Percentiles rank a stretch among this genome's conserved stretches.
phyloP scores from a whole-genome alignment of 805 yeast species.

The Candida ascalaphidarum region DNA sequence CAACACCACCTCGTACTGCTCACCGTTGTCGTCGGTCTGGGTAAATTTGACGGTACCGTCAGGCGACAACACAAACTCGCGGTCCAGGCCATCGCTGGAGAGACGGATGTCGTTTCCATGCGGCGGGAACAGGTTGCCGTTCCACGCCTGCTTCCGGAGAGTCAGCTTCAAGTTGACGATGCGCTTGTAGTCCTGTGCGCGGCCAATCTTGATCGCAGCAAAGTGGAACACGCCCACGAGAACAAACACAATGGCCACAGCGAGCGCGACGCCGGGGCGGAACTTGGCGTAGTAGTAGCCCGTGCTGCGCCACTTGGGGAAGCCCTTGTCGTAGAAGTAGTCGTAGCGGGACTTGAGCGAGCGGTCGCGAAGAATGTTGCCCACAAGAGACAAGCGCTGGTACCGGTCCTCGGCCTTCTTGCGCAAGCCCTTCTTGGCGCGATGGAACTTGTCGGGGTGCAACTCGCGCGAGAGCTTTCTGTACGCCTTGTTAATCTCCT shows the following conservation, averaged over 20 bases:
- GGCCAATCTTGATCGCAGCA: slow-evolving; percentile 43
- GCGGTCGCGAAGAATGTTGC: slow-evolving; percentile 56
- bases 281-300: slow-evolving; percentile 58
- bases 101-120: no score
- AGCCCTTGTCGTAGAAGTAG: slow-evolving; percentile 73
- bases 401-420: slow-evolving; percentile 60
- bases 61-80: slow-evolving; percentile 45
- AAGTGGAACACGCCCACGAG: slow-evolving; percentile 53
- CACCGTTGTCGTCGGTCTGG: slow-evolving; percentile 30
- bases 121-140: slow-evolving; percentile 39
- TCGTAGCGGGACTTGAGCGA: slow-evolving; percentile 67
- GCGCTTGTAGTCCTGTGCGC: slow-evolving; percentile 49
- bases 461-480: slow-evolving; percentile 59
- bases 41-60: slow-evolving; percentile 47
- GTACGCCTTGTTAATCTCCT: slow-evolving; percentile 57
- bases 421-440: slow-evolving; percentile 17
- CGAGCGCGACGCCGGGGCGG: slow-evolving; percentile 55
- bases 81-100: slow-evolving; percentile 42
- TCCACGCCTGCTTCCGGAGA: slow-evolving; percentile 49
- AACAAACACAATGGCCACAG: slow-evolving; percentile 41
- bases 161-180: slow-evolving; percentile 43
- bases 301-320: slow-evolving; percentile 72
- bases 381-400: slow-evolving; percentile 69
- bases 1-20: slow-evolving; percentile 22
- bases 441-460: slow-evolving; percentile 75